Base-by-base conservation (phyloP, 495 filamentous ascomycete species). In the Lasiosphaeriaceae sp. region DNA sequence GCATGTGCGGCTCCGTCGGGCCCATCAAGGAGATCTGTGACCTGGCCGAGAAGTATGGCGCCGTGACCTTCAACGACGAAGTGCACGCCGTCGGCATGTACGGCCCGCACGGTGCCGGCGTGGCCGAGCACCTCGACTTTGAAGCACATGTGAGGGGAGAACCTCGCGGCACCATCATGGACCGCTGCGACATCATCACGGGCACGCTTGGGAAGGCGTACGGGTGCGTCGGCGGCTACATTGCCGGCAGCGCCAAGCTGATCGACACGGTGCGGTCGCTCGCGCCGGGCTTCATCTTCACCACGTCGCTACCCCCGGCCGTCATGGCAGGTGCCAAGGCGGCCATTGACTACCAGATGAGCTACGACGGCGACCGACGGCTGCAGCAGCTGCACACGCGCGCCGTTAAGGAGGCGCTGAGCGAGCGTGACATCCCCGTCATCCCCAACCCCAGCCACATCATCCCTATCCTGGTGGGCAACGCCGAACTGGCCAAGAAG, bases 61-160 rank as follows among this genome's bases (percentile, higher is more conserved):
- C 94, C 26, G 83, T 98, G 61, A 98, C 94, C 63, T 97, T 98
- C 74, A 76, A 96, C 69, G 94, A 98, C 68, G 94, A 98, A 80
- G 94, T 98, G 48, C 94, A 98, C 72, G 94, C 94, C 34, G 94
- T 98, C 21, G 94, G 94, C 59, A 98, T 98, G 94, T 98, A 98
- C 68, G 94, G 94, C 65, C 91, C 94, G 66, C 86, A 93, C 64
- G 94, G 94, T 60, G 94, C 92, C 47, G 94, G 94, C 69, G 95
- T 98, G 53, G 94, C 94, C 14, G 94, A 98, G 73, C 94, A 98
- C 71, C 83, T 98, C 23, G 93, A 98, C 70, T 98, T 89, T 66
- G 90, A 96, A 62, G 87, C 90, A 12, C 86, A 88, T 63, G 66
- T 69, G 19, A 75, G 77, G 29, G 83, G 90, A 20, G 74, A 74